Percentiles rank a stretch among this genome's conserved stretches.
Evolutionary conservation across 495 filamentous ascomycete species (phyloP).

Genomic region (Sordaria brevicollis): DNA sequence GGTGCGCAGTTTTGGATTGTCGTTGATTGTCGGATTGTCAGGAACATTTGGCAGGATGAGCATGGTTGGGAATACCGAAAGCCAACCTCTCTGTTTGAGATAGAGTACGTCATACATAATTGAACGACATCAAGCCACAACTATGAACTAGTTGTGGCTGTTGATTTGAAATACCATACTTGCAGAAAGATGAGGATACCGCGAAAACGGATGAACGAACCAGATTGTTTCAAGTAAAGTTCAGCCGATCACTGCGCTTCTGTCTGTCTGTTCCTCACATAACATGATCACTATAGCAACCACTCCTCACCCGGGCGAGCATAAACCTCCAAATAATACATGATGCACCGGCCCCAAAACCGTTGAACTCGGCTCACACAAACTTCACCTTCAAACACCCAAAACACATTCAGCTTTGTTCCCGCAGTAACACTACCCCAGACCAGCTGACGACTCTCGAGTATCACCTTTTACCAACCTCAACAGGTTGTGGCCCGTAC

Average conservation of each 20-base stretch:
- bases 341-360: neutral
- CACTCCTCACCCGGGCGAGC: neutral
- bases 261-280: neutral
- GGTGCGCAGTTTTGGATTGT: neutral
- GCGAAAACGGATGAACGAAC: too few species aligned
- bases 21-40: too few species aligned
- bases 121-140: too few species aligned
- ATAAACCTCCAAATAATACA: neutral
- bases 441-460: neutral
- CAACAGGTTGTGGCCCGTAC: neutral
- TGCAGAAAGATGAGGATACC: too few species aligned
- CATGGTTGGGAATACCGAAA: too few species aligned
- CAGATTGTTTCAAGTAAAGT: neutral
- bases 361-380: neutral
- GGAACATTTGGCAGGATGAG: neutral
- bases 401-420: neutral
- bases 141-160: too few species aligned
- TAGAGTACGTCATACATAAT: too few species aligned
- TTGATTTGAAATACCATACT: too few species aligned
- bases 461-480: neutral
- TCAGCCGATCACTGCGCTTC: neutral
- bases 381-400: neutral
- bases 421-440: neutral
- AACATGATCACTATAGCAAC: neutral
- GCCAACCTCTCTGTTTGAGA: too few species aligned